These are phyloP conservation scores for Vitis hybrid DNA, from an alignment of 177 flowering plant species.

Conservation along the genomic window DNA sequence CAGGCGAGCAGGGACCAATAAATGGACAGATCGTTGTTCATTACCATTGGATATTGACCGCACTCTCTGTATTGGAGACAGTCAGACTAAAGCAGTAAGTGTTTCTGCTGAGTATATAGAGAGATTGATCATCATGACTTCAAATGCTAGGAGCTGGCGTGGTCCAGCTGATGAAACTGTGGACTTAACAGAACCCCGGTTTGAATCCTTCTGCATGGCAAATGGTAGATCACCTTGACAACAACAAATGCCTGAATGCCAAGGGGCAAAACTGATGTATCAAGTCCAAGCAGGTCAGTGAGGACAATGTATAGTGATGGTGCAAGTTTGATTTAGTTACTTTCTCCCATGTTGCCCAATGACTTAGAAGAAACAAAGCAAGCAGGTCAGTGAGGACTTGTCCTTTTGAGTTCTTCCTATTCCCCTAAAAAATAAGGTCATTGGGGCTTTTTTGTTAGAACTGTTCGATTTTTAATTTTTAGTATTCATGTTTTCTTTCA, in stretches of 20 bases:
- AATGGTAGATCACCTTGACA: constrained; percentile 30
- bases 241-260: not conserved
- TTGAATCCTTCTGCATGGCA: constrained; percentile 69
- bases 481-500: not conserved
- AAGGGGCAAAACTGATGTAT: too few relatives aligned
- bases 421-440: too few relatives aligned
- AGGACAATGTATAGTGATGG: too few relatives aligned
- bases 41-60: constrained; percentile 31
- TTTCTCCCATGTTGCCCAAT: not conserved
- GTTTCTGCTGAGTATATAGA: constrained; percentile 48
- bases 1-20: constrained; percentile 22
- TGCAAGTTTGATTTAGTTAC: not conserved
- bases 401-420: not conserved
- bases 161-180: constrained; percentile 68
- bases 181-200: constrained; percentile 83
- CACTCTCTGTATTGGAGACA: constrained; percentile 15
- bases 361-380: not conserved
- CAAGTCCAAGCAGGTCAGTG: too few relatives aligned
- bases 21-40: constrained; percentile 36
- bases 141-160: constrained; percentile 41
- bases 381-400: constrained; percentile 1
- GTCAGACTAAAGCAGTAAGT: constrained; percentile 18
- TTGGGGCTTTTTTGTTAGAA: not conserved
- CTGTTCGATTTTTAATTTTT: not conserved
- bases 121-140: constrained; percentile 45